Conservation (phyloP, 306 rosid genomes). For the Dryas octopetala region DNA sequence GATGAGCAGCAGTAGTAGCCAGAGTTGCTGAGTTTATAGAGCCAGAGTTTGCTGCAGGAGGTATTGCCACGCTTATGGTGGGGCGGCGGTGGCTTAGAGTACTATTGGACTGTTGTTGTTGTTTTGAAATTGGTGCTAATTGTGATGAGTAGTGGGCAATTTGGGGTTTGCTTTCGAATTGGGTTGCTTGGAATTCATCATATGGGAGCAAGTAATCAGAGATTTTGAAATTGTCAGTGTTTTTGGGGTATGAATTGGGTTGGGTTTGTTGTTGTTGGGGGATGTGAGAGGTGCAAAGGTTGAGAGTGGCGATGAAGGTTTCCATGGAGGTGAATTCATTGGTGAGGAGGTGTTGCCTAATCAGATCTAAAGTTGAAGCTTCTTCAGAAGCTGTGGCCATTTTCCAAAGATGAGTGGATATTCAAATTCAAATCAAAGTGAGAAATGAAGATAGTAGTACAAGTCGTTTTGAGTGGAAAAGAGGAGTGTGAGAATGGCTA, state of each 20-base stretch:
- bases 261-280: slow-evolving; percentile 1
- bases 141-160: background rate
- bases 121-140: background rate
- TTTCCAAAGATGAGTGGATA: background rate
- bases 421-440: background rate
- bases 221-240: slow-evolving; percentile 8
- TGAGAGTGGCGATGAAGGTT: slow-evolving; percentile 35
- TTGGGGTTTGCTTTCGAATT: slow-evolving; percentile 21
- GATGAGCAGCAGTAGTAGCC: background rate
- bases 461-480: background rate
- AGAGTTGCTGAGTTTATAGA: background rate
- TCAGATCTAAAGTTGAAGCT: slow-evolving; percentile 50
- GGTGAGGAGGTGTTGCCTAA: slow-evolving; percentile 54
- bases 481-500: slow-evolving; percentile 14
- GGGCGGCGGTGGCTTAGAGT: slow-evolving; percentile 38
- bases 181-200: slow-evolving; percentile 8
- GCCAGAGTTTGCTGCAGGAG: background rate
- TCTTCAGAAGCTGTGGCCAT: slow-evolving; percentile 37
- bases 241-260: background rate
- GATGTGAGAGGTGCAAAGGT: slow-evolving; percentile 13
- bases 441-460: background rate
- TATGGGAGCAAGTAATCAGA: slow-evolving; percentile 23
- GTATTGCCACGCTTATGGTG: slow-evolving; percentile 32
- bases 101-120: slow-evolving; percentile 10
- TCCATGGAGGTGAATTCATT: slow-evolving; percentile 46